Evolutionary conservation across 2,329 filamentous ascomycete genomes (phyloP).

Genomic region (Colletotrichum sidae): DNA sequence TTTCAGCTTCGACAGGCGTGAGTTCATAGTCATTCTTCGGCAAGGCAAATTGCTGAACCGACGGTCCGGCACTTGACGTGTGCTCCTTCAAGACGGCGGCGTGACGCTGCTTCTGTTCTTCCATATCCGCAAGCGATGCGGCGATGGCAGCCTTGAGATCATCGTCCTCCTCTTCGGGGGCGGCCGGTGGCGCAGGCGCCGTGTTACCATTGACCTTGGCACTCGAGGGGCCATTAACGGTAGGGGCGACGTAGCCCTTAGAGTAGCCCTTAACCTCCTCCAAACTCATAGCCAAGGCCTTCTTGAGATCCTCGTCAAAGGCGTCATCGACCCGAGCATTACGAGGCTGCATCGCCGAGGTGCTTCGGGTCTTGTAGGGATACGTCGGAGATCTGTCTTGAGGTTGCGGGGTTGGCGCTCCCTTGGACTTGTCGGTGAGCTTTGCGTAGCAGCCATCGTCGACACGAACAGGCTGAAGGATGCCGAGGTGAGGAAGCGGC

Average conservation of each 20-base stretch:
- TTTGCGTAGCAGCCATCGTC: slow-evolving; percentile 96
- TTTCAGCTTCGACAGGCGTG: slow-evolving; percentile 92
- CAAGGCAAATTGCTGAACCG: slow-evolving; percentile 66
- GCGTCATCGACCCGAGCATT: slow-evolving; percentile 88
- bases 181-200: slow-evolving; percentile 48
- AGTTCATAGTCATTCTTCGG: slow-evolving; percentile 96
- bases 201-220: slow-evolving; percentile 48
- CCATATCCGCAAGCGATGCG: slow-evolving; percentile 95
- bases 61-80: slow-evolving; percentile 64
- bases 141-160: slow-evolving; percentile 96
- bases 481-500: slow-evolving; percentile 91
- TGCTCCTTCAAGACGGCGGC: slow-evolving; percentile 86
- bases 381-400: slow-evolving; percentile 60
- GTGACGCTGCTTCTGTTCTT: slow-evolving; percentile 95
- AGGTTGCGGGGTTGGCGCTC: slow-evolving; percentile 39
- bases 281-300: slow-evolving; percentile 94
- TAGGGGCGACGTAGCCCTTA: slow-evolving; percentile 77
- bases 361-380: slow-evolving; percentile 73
- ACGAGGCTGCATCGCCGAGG: slow-evolving; percentile 85
- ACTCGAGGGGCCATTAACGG: slow-evolving; percentile 47
- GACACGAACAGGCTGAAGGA: slow-evolving; percentile 89
- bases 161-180: slow-evolving; percentile 87
- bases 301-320: slow-evolving; percentile 95
- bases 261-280: slow-evolving; percentile 87
- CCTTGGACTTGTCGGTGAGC: slow-evolving; percentile 77